phyloP scores from a whole-genome alignment of 139 green algal genomes.

The Parachlorella kessleri region DNA sequence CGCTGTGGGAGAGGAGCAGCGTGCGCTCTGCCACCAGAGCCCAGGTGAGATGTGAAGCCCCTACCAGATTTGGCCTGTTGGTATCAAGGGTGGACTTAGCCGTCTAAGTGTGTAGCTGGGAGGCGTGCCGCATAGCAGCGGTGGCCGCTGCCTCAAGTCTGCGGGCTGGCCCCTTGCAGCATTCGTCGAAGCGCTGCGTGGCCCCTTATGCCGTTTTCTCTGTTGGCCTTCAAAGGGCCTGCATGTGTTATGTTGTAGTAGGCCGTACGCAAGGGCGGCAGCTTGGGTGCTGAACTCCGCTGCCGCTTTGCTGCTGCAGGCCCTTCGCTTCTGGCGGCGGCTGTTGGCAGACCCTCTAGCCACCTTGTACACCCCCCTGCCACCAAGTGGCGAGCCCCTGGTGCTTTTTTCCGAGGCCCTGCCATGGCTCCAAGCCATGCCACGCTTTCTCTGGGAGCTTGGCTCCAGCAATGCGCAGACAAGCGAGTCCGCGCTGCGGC shows the following conservation, averaged over 20 bases:
- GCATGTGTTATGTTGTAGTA: no score
- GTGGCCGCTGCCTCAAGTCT: no score
- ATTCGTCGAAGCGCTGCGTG: no score
- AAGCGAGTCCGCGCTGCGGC: constrained; percentile 15
- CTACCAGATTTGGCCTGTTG: no score
- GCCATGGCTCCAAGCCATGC: constrained; percentile 36
- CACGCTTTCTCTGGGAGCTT: constrained; percentile 41
- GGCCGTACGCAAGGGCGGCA: no score
- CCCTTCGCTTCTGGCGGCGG: constrained; percentile 13
- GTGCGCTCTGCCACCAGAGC: neutral
- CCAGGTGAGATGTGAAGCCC: neutral
- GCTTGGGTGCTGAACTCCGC: no score
- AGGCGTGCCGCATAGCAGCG: no score
- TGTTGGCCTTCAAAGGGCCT: no score
- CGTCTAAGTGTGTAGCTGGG: no score
- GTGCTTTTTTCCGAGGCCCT: constrained; percentile 19
- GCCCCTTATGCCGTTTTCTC: no score
- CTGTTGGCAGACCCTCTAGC: constrained; percentile 6
- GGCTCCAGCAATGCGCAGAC: constrained; percentile 5
- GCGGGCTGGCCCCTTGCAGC: no score
- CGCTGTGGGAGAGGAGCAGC: constrained; percentile 16
- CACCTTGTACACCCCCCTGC: constrained; percentile 6
- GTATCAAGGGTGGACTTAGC: no score
- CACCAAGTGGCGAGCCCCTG: constrained; percentile 18
- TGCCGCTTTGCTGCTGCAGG: neutral